A percentile compares a stretch with the other conserved stretches of the same genome.
phyloP scores from a whole-genome alignment of 352 stramenopile genomes.

The Phytopythium cucurbitacearum region DNA sequence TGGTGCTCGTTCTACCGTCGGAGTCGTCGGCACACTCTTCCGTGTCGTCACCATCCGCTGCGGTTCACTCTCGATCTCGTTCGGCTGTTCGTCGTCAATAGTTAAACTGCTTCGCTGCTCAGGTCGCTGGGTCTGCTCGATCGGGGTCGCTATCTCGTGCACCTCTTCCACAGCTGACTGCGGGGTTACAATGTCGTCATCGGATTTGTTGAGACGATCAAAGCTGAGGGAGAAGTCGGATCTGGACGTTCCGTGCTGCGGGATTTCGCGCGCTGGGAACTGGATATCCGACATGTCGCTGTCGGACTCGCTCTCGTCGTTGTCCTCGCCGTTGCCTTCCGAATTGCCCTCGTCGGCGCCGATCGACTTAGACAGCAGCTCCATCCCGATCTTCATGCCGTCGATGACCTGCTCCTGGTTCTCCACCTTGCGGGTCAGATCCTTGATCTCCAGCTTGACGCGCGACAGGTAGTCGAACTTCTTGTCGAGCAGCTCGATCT shows the following conservation, averaged over 20 bases:
- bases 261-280: slow-evolving; percentile 1
- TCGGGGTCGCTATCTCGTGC: background rate
- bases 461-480: slow-evolving; percentile 67
- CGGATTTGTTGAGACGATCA: background rate
- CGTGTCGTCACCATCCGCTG: background rate
- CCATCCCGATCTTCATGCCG: slow-evolving; percentile 50
- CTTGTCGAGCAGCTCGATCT: slow-evolving; percentile 64
- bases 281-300: slow-evolving; percentile 7
- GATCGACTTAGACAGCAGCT: slow-evolving; percentile 59
- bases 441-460: slow-evolving; percentile 75
- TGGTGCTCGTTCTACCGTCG: no score
- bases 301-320: slow-evolving; percentile 4
- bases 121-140: slow-evolving; percentile 1
- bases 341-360: slow-evolving; percentile 60
- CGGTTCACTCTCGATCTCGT: slow-evolving; percentile 3
- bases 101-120: slow-evolving; percentile 1
- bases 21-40: no score
- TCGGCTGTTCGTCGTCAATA: background rate
- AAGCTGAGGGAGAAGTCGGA: background rate
- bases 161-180: background rate
- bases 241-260: no score
- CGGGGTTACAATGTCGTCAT: background rate
- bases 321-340: slow-evolving; percentile 23
- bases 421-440: slow-evolving; percentile 45
- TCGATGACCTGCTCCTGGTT: slow-evolving; percentile 59